Evolutionary conservation across 441 rosid genomes (phyloP), one percentile per base, ranked within the genome.

Genomic region (Rhodomyrtus psidioides): DNA sequence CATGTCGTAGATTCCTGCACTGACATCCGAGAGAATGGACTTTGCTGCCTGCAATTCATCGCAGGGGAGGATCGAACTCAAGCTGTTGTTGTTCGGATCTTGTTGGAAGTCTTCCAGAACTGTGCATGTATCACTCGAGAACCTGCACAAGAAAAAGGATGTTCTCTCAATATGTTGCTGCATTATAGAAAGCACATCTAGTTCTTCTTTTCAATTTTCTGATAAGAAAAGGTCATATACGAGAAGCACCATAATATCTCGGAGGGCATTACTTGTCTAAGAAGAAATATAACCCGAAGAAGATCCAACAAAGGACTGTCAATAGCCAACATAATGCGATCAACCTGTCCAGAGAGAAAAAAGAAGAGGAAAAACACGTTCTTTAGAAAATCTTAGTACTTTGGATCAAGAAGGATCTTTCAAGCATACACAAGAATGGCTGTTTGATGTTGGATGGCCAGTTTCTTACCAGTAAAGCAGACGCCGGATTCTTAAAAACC

Each of bases 1-100:
- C 82, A 91, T 87, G 85, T 88, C 46, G 87, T 93, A 92, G 87
- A 95, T 90, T 83, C 91, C 93, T 55, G 83, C 87, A 27, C 96
- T 87, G 44, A 94, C 91, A 84, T 91, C 91, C 8, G 55, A 87
- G 28, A 95, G 84, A 60, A 91, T 82, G 16, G 93, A 84, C 86
- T 89, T 88, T 58, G 94, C 97, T 1, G 87, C 85, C 54, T 82
- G 93, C 85, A 94, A 62, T 34, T 93, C 92, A 16, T 92, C 91
- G 54, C 95, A 95, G 21, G 96, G 96, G 27, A 95, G 92, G 70
- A 95, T 91, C 5, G 95, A 90, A 84, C 94, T 94, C 90, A 94
- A 88, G 91, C 93, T 94, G 86, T 87, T 94, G 90, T 91, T 93
- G 85, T 90, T 88, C 2, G 95, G 96, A 86, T 93, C 60, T 76